Evolutionary conservation across 1,284 basidiomycete genomes (phyloP).

Genomic region (Papiliotrema flavescens): DNA sequence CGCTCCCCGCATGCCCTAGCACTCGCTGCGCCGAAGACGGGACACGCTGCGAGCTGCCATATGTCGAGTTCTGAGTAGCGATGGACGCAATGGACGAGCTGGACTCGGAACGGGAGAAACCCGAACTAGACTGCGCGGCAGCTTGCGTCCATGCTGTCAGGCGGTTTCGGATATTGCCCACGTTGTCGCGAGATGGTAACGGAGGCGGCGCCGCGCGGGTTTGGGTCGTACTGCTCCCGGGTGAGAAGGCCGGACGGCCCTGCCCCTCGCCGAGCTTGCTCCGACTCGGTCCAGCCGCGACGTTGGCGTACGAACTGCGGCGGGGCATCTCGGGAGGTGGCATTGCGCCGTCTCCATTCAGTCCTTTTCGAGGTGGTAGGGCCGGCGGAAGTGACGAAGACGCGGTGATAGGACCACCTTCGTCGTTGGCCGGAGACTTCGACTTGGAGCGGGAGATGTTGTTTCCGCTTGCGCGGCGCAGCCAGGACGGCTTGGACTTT

Average conservation of each 20-base stretch:
- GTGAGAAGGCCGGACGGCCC: conserved; percentile 25
- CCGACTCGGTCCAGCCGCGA: conserved; percentile 19
- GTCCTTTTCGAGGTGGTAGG: conserved; percentile 32
- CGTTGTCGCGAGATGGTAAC: conserved; percentile 25
- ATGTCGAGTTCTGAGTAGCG: conserved; percentile 8
- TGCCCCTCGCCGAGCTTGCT: conserved; percentile 26
- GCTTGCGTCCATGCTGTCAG: conserved; percentile 36
- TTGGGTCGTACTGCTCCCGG: not conserved
- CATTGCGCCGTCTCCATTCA: conserved; percentile 2
- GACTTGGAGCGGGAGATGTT: conserved; percentile 31
- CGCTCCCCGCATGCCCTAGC: conserved; percentile 38
- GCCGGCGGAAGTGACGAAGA: conserved; percentile 30
- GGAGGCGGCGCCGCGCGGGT: conserved; percentile 14
- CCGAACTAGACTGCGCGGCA: conserved; percentile 18
- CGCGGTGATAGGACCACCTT: conserved; percentile 21
- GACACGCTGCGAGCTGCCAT: conserved; percentile 18
- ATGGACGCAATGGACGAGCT: conserved; percentile 27
- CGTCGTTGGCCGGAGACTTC: conserved; percentile 23
- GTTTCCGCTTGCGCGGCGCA: conserved; percentile 36
- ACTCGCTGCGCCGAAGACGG: conserved; percentile 36
- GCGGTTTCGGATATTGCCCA: conserved; percentile 29
- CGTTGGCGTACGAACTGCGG: conserved; percentile 23
- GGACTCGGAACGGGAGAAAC: conserved; percentile 34
- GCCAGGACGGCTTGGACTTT: conserved; percentile 39
- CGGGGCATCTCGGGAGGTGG: conserved; percentile 17